Conservation (phyloP, 169 alveolate species). For the Eimeria falciformis region DNA sequence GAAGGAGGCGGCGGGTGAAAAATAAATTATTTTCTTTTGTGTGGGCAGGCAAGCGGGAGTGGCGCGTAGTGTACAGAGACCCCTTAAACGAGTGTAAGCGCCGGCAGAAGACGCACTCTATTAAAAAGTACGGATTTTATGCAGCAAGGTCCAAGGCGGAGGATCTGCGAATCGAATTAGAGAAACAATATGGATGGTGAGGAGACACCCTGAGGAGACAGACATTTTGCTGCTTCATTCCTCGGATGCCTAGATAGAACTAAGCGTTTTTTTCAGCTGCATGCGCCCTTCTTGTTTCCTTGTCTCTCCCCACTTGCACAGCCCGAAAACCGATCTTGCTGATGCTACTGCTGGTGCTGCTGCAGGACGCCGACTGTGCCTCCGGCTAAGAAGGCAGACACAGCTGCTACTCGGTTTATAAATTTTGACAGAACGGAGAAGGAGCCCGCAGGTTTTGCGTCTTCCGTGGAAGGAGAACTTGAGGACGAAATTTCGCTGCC, state of each 20-base stretch:
- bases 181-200: conserved; percentile 20
- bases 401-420: conserved; percentile 38
- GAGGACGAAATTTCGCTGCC: conserved; percentile 6
- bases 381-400: conserved; percentile 44
- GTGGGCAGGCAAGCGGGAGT: conserved; percentile 52
- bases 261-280: no score
- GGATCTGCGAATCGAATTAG: conserved; percentile 21
- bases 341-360: conserved; percentile 34
- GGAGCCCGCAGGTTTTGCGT: not conserved
- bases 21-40: no score
- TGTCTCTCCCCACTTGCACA: no score
- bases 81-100: conserved; percentile 40
- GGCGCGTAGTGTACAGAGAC: conserved; percentile 72
- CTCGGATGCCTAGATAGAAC: no score
- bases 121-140: conserved; percentile 61
- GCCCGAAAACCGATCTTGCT: not conserved
- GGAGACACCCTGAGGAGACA: no score
- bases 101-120: conserved; percentile 45
- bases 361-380: conserved; percentile 24
- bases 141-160: conserved; percentile 53
- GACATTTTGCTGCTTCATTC: no score
- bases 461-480: not conserved
- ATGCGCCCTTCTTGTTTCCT: no score
- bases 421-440: conserved; percentile 10
- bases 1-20: no score